These are phyloP conservation scores for Gynochthodes officinalis DNA, from an alignment of 257 asterid genomes.

Conservation along the genomic window DNA sequence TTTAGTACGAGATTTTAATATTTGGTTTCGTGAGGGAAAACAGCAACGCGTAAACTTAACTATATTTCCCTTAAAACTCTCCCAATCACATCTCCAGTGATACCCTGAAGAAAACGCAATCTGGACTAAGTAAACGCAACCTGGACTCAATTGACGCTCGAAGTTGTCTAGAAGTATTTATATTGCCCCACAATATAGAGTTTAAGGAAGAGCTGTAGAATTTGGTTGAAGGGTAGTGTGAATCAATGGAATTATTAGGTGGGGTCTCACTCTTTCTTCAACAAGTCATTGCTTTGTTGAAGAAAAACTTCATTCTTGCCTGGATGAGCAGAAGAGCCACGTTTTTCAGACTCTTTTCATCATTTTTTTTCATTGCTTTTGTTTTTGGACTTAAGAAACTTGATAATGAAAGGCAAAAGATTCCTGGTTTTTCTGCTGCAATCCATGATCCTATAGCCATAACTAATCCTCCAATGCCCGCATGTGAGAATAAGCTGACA, in stretches of 20 bases:
- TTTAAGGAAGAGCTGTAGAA: too few relatives aligned
- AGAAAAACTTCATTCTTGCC: conserved; percentile 32
- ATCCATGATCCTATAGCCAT: conserved; percentile 26
- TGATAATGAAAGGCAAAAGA: not conserved
- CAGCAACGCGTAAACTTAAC: too few relatives aligned
- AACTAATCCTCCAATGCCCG: conserved; percentile 26
- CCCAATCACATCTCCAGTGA: too few relatives aligned
- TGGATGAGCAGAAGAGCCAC: conserved; percentile 25
- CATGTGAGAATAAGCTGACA: conserved; percentile 37
- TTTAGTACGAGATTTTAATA: too few relatives aligned
- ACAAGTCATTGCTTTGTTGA: conserved; percentile 34
- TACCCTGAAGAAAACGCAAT: too few relatives aligned
- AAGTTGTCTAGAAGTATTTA: too few relatives aligned
- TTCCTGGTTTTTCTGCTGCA: conserved; percentile 9
- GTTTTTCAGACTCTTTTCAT: conserved; percentile 33
- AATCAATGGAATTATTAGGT: conserved; percentile 26
- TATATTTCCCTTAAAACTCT: too few relatives aligned
- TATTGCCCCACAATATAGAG: too few relatives aligned
- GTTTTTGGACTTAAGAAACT: conserved; percentile 23
- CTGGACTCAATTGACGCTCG: too few relatives aligned
- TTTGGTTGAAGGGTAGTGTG: not conserved
- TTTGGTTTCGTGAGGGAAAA: too few relatives aligned
- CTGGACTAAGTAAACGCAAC: too few relatives aligned
- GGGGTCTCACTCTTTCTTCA: conserved; percentile 35
- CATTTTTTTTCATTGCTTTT: conserved; percentile 35